A percentile compares a stretch with the other conserved stretches of the same genome.
phyloP scores from a whole-genome alignment of 2,329 filamentous ascomycete genomes.

The Teratosphaeria viscida region DNA sequence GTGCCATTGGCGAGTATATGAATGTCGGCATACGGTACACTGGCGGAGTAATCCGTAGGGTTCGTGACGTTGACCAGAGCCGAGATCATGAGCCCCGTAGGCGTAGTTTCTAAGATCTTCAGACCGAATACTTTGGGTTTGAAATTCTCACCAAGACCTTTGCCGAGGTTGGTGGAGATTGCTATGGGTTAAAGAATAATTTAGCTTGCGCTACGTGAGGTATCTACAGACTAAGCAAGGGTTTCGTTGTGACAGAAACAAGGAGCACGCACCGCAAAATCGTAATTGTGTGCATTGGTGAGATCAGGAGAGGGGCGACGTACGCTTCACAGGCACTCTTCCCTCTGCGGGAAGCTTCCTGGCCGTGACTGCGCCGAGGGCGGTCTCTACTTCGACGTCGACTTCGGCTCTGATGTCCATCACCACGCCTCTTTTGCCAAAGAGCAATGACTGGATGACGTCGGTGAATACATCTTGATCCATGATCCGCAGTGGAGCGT shows the following conservation, averaged over 20 bases:
- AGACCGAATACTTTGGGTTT: slow-evolving; percentile 60
- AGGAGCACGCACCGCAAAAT: neutral
- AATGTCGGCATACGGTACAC: slow-evolving; percentile 69
- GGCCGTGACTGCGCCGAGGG: slow-evolving; percentile 68
- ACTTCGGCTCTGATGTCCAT: slow-evolving; percentile 70
- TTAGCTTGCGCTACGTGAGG: neutral
- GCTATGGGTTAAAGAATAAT: neutral
- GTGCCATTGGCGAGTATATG: slow-evolving; percentile 64
- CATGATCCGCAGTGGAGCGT: slow-evolving; percentile 74
- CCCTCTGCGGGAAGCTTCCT: slow-evolving; percentile 77
- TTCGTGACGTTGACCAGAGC: slow-evolving; percentile 78
- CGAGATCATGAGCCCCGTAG: slow-evolving; percentile 58
- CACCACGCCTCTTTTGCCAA: slow-evolving; percentile 52
- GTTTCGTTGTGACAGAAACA: neutral
- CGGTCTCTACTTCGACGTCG: slow-evolving; percentile 71
- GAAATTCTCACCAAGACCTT: slow-evolving; percentile 17
- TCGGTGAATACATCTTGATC: slow-evolving; percentile 69
- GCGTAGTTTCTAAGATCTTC: slow-evolving; percentile 60
- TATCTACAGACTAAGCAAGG: slow-evolving; percentile 1
- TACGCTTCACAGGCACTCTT: slow-evolving; percentile 85
- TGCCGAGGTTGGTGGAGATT: slow-evolving; percentile 4
- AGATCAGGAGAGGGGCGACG: slow-evolving; percentile 29
- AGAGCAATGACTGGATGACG: slow-evolving; percentile 70
- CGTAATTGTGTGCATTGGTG: neutral
- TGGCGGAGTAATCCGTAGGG: slow-evolving; percentile 74